Conservation (phyloP, 164 flowering plant genomes). For the Aristolochia contorta region DNA sequence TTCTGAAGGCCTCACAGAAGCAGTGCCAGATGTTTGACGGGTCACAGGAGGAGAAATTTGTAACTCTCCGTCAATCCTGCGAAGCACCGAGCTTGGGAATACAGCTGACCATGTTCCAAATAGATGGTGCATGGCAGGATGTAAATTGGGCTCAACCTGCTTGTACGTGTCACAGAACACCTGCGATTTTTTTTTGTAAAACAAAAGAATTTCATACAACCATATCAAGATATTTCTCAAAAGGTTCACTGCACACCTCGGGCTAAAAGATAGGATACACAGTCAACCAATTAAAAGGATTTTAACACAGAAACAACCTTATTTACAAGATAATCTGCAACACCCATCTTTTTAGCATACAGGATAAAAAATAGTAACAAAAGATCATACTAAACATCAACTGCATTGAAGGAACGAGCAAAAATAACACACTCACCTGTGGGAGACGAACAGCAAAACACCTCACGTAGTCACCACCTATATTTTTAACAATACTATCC, state of each 20-base stretch:
- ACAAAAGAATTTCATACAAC: neutral
- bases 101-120: constrained; percentile 91
- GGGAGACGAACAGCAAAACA: constrained; percentile 74
- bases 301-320: too few relatives aligned
- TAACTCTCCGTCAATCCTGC: constrained; percentile 50
- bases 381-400: neutral
- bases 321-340: too few relatives aligned
- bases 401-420: neutral
- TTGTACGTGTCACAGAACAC: constrained; percentile 81
- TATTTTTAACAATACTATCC: constrained; percentile 94
- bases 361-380: too few relatives aligned
- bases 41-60: constrained; percentile 40
- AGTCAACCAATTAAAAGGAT: too few relatives aligned
- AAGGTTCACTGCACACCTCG: too few relatives aligned
- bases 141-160: constrained; percentile 55
- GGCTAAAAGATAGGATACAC: too few relatives aligned
- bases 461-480: constrained; percentile 62
- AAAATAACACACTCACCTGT: constrained; percentile 45
- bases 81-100: constrained; percentile 61
- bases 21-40: constrained; percentile 33
- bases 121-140: constrained; percentile 77
- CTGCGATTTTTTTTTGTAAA: constrained; percentile 29
- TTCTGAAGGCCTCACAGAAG: constrained; percentile 46
- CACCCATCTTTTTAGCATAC: too few relatives aligned
- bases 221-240: too few relatives aligned